Evolutionary conservation across 169 alveolate genomes (phyloP).

Genomic region (Cryptosporidium ubiquitum): DNA sequence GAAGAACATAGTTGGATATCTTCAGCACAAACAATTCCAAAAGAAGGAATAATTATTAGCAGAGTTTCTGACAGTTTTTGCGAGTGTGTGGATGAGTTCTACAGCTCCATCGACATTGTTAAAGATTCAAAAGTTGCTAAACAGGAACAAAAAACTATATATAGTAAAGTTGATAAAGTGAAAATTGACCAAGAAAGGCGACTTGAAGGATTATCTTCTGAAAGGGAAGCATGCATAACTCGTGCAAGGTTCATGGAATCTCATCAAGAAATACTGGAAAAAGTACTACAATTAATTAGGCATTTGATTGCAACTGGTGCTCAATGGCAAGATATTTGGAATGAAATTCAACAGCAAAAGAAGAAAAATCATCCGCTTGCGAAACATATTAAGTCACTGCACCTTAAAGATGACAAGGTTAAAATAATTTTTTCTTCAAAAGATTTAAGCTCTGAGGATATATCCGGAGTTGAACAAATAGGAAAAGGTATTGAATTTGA

Average conservation of each 20-base stretch:
- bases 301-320: constrained; percentile 87
- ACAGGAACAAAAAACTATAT: constrained; percentile 61
- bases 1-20: constrained; percentile 55
- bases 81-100: constrained; percentile 71
- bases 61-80: constrained; percentile 21
- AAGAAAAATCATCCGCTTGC: constrained; percentile 90
- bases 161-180: constrained; percentile 86
- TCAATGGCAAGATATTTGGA: constrained; percentile 90
- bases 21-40: constrained; percentile 28
- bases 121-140: constrained; percentile 15
- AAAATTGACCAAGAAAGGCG: constrained; percentile 90
- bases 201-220: constrained; percentile 81
- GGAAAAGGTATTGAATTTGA: constrained; percentile 78
- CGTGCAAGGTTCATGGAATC: constrained; percentile 83
- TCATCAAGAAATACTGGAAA: constrained; percentile 85
- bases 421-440: constrained; percentile 60
- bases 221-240: constrained; percentile 82
- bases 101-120: constrained; percentile 60
- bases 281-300: constrained; percentile 80
- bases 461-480: constrained; percentile 47
- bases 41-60: constrained; percentile 48
- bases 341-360: constrained; percentile 89
- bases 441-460: constrained; percentile 39
- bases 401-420: constrained; percentile 77
- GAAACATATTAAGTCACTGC: constrained; percentile 82